Conservation (phyloP, 441 rosid genomes). For the Syzygium syzygioides region DNA sequence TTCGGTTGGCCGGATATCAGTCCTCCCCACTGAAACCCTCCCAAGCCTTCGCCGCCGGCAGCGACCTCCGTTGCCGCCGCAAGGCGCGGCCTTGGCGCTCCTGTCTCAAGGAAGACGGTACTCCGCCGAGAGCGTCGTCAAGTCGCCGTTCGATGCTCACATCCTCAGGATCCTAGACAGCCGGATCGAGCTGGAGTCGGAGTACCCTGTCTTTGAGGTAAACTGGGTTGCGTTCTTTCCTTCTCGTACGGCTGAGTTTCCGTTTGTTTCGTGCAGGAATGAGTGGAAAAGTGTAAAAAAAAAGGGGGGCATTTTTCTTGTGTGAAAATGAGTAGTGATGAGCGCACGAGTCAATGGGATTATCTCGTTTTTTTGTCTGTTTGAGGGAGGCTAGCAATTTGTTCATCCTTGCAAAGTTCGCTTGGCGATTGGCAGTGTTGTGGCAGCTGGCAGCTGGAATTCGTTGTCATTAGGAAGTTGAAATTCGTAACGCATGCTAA, state of each 20-base stretch:
- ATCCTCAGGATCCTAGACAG: conserved; percentile 50
- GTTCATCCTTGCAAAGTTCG: background rate
- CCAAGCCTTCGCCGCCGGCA: background rate
- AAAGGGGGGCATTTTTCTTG: background rate
- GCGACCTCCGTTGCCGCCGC: background rate
- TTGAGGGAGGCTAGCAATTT: background rate
- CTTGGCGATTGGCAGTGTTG: background rate
- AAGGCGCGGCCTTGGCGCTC: conserved; percentile 4
- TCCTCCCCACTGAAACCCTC: background rate
- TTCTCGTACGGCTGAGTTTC: background rate
- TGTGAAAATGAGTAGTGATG: background rate
- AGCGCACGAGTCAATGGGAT: background rate
- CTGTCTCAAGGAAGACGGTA: conserved; percentile 13
- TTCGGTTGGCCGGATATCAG: background rate
- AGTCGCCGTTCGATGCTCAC: conserved; percentile 49
- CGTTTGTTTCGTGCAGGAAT: background rate
- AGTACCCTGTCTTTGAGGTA: conserved; percentile 59
- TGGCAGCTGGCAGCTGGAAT: background rate
- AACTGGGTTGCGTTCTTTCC: background rate
- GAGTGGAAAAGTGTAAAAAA: background rate
- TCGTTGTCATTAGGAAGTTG: background rate
- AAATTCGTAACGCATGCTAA: background rate
- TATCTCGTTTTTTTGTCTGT: background rate
- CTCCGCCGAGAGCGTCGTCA: conserved; percentile 12
- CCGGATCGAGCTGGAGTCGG: conserved; percentile 53